phyloP scores from a whole-genome alignment of 106 monocot genomes.

The Cymbidium sinense region DNA sequence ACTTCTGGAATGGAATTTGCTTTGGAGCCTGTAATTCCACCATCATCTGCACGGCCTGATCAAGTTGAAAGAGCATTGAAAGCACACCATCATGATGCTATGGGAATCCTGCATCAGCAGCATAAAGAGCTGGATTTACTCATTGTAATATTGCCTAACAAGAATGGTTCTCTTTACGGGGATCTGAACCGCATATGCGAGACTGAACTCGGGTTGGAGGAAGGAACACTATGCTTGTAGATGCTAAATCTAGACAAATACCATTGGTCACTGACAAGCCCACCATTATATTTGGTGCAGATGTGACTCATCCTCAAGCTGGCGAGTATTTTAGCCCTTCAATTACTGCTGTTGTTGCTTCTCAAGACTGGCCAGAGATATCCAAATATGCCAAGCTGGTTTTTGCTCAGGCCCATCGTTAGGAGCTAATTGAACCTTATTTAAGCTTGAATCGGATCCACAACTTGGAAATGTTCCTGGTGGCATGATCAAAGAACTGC shows the following conservation, averaged over 20 bases:
- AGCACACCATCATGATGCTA: too few relatives aligned
- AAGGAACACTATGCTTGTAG: conserved; percentile 41
- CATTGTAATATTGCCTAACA: too few relatives aligned
- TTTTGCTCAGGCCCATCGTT: conserved; percentile 19
- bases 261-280: conserved; percentile 30
- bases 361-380: conserved; percentile 56
- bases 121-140: too few relatives aligned
- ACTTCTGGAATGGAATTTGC: too few relatives aligned
- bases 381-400: conserved; percentile 41
- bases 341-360: conserved; percentile 53
- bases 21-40: too few relatives aligned
- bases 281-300: conserved; percentile 70
- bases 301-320: too few relatives aligned
- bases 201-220: conserved; percentile 70
- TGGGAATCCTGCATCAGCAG: too few relatives aligned
- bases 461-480: conserved; percentile 22
- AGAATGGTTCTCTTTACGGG: too few relatives aligned
- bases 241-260: conserved; percentile 30
- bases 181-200: conserved; percentile 69
- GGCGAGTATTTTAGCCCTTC: conserved; percentile 48
- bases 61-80: too few relatives aligned
- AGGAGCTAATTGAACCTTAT: conserved; percentile 42
- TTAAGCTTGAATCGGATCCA: conserved; percentile 36
- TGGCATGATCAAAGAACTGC: conserved; percentile 36
- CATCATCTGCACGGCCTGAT: too few relatives aligned